phyloP scores from a whole-genome alignment of 352 stramenopile species.

The Phytophthora capsici region DNA sequence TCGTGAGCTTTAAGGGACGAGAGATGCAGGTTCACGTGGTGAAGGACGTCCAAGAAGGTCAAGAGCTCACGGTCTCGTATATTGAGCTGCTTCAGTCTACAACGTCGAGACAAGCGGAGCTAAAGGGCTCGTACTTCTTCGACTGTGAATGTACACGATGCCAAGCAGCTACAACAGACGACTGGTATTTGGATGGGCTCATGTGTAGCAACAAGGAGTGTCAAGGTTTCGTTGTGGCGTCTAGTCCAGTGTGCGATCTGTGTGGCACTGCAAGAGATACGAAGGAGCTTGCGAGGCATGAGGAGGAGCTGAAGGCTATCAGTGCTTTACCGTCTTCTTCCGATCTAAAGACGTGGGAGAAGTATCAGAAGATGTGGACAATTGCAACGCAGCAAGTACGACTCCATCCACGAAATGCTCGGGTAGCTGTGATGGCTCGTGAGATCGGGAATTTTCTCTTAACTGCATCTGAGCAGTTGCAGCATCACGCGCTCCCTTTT shows the following conservation, averaged over 20 bases:
- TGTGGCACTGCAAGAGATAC: slow-evolving; percentile 24
- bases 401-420: slow-evolving; percentile 43
- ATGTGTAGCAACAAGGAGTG: slow-evolving; percentile 30
- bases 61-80: slow-evolving; percentile 82
- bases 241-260: slow-evolving; percentile 21
- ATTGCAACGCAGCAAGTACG: slow-evolving; percentile 21
- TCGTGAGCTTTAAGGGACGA: slow-evolving; percentile 63
- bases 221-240: slow-evolving; percentile 23
- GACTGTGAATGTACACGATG: slow-evolving; percentile 56
- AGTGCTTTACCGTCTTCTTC: not conserved
- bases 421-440: slow-evolving; percentile 36
- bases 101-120: slow-evolving; percentile 30
- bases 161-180: slow-evolving; percentile 1
- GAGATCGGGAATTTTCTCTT: slow-evolving; percentile 54
- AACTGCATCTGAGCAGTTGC: slow-evolving; percentile 15
- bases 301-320: slow-evolving; percentile 27
- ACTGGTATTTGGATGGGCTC: slow-evolving; percentile 54
- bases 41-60: slow-evolving; percentile 38
- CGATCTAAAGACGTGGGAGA: slow-evolving; percentile 33
- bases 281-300: slow-evolving; percentile 8
- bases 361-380: slow-evolving; percentile 36
- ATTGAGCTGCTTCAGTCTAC: slow-evolving; percentile 69
- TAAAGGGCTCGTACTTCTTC: slow-evolving; percentile 78
- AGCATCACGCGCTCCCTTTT: slow-evolving; percentile 23
- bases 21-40: slow-evolving; percentile 61